Evolutionary conservation across 2,329 filamentous ascomycete species (phyloP).

Genomic region (Clarireedia monteithiana): DNA sequence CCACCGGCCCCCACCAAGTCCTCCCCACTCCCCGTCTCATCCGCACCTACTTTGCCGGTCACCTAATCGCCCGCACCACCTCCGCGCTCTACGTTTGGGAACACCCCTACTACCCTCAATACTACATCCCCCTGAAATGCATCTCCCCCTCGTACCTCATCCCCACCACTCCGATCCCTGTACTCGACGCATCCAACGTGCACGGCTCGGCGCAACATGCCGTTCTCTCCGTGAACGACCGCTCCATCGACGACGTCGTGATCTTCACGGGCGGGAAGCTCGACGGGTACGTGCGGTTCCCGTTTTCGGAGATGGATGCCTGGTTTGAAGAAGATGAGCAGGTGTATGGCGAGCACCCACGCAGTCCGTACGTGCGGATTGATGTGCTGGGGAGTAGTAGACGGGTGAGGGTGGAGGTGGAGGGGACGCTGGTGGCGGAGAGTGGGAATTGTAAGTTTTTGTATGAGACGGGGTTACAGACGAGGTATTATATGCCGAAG

Average conservation of each 20-base stretch:
- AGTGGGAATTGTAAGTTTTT: constrained; percentile 41
- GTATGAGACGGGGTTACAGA: constrained; percentile 50
- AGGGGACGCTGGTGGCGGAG: constrained; percentile 39
- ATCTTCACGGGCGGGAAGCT: constrained; percentile 26
- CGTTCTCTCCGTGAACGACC: not conserved
- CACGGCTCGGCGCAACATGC: not conserved
- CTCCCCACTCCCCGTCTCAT: not conserved
- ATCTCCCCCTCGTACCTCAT: not conserved
- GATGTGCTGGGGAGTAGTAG: constrained; percentile 51
- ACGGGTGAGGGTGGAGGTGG: constrained; percentile 40
- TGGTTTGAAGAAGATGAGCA: constrained; percentile 52
- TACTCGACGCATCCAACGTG: not conserved
- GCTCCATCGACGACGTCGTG: constrained; percentile 20
- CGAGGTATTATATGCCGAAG: constrained; percentile 50
- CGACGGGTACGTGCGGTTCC: constrained; percentile 30
- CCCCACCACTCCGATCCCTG: not conserved
- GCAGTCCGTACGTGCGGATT: constrained; percentile 58
- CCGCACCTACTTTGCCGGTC: not conserved
- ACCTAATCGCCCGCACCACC: not conserved
- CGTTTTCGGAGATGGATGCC: constrained; percentile 35
- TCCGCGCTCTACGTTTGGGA: not conserved
- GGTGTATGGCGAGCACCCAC: constrained; percentile 50
- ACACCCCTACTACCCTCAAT: not conserved
- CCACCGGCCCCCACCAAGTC: not conserved
- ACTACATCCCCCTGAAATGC: not conserved